Conservation (phyloP, 306 rosid genomes). For the Prinsepia uniflora region DNA sequence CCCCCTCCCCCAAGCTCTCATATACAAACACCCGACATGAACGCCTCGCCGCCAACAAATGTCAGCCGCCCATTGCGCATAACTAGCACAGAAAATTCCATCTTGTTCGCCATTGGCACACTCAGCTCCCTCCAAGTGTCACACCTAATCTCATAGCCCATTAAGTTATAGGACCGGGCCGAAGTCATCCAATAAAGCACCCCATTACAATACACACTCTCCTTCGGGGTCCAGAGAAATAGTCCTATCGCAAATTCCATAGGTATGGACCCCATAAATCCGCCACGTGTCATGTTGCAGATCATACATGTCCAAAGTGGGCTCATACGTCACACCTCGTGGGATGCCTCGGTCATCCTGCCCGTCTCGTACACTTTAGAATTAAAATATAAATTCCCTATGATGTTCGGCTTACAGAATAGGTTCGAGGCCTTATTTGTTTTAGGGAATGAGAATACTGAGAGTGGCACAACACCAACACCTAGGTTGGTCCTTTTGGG, state of each 20-base stretch:
- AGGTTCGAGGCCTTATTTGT: neutral
- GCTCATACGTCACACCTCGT: constrained; percentile 44
- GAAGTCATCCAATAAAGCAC: constrained; percentile 74
- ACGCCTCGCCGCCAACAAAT: constrained; percentile 56
- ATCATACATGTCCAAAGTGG: constrained; percentile 59
- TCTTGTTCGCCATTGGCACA: constrained; percentile 61
- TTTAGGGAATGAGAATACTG: neutral
- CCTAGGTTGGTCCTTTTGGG: constrained; percentile 69
- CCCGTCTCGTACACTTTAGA: constrained; percentile 59
- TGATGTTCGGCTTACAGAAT: neutral
- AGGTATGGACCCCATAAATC: constrained; percentile 41
- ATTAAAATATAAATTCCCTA: constrained; percentile 17
- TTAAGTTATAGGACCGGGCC: constrained; percentile 55
- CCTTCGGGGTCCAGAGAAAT: constrained; percentile 76
- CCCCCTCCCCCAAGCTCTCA: constrained; percentile 54
- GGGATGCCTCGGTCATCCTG: constrained; percentile 48
- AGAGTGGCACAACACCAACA: constrained; percentile 35
- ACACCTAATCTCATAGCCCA: constrained; percentile 39
- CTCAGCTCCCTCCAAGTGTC: constrained; percentile 50
- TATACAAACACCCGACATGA: constrained; percentile 39
- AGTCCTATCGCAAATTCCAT: constrained; percentile 69
- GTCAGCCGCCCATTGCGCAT: constrained; percentile 36
- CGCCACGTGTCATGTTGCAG: constrained; percentile 40
- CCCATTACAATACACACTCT: constrained; percentile 41
- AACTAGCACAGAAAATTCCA: constrained; percentile 63